Evolutionary conservation across 208 protist genomes (phyloP).

Genomic region (Acanthamoeba royreba): DNA sequence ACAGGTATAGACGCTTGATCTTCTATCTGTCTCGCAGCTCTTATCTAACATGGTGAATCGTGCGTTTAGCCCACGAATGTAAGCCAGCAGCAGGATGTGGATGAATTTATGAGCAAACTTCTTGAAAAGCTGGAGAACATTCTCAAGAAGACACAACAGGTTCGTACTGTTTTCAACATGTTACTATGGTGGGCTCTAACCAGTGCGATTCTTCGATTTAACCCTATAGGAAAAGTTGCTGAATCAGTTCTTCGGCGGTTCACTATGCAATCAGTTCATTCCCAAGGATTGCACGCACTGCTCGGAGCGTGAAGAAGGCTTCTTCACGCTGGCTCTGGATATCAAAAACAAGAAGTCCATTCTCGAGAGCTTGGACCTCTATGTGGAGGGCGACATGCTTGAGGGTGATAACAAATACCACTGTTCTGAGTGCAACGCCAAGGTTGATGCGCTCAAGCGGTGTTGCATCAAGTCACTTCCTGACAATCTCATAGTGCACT

Average conservation of each 20-base stretch:
- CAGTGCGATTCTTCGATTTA: neutral
- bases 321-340: slow-evolving; percentile 55
- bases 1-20: neutral
- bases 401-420: slow-evolving; percentile 77
- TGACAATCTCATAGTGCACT: slow-evolving; percentile 70
- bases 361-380: slow-evolving; percentile 66
- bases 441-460: slow-evolving; percentile 61
- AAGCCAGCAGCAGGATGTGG: slow-evolving; percentile 69
- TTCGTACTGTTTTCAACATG: neutral
- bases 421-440: slow-evolving; percentile 63
- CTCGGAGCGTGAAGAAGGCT: slow-evolving; percentile 70
- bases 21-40: neutral
- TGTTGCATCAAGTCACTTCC: slow-evolving; percentile 63
- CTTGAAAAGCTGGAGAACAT: slow-evolving; percentile 53
- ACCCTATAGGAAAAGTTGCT: slow-evolving; percentile 50
- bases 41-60: neutral
- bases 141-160: slow-evolving; percentile 46
- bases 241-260: slow-evolving; percentile 66
- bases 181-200: neutral
- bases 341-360: slow-evolving; percentile 72
- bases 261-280: slow-evolving; percentile 72
- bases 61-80: slow-evolving; percentile 55
- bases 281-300: slow-evolving; percentile 69
- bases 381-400: slow-evolving; percentile 71
- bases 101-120: slow-evolving; percentile 76